A percentile compares a stretch with the other conserved stretches of the same genome.
Evolutionary conservation across 2,329 filamentous ascomycete species (phyloP).

Genomic region (Cadophora sp.): DNA sequence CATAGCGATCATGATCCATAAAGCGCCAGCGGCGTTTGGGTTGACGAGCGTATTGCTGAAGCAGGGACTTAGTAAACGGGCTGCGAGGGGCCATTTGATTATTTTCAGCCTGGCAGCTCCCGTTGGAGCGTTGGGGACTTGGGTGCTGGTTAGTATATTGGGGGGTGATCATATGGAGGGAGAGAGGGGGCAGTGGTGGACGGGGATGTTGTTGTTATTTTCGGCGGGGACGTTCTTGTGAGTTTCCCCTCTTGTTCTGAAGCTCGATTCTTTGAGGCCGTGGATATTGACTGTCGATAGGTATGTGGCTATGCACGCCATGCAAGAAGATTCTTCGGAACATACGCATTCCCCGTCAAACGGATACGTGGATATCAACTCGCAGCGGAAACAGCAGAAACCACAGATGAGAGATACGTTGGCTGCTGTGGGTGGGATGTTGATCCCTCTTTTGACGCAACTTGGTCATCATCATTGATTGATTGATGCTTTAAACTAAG

Average conservation of each 20-base stretch:
- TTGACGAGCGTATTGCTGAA: slow-evolving; percentile 89
- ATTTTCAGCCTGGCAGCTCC: slow-evolving; percentile 93
- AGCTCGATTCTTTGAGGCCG: not conserved
- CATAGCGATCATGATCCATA: slow-evolving; percentile 95
- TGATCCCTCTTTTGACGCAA: slow-evolving; percentile 78
- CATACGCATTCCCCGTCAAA: slow-evolving; percentile 55
- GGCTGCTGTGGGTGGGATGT: slow-evolving; percentile 76
- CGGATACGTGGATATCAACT: slow-evolving; percentile 58
- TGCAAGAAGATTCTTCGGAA: slow-evolving; percentile 77
- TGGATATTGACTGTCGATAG: slow-evolving; percentile 52
- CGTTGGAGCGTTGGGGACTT: slow-evolving; percentile 83
- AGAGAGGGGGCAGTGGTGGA: slow-evolving; percentile 77
- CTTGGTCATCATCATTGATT: slow-evolving; percentile 73
- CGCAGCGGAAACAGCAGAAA: slow-evolving; percentile 59
- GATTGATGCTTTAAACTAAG: too few species aligned
- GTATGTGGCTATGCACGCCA: slow-evolving; percentile 98
- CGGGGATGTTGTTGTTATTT: slow-evolving; percentile 91
- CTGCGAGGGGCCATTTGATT: slow-evolving; percentile 82
- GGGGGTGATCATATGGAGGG: slow-evolving; percentile 64
- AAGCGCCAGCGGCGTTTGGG: slow-evolving; percentile 94
- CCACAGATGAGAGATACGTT: slow-evolving; percentile 73
- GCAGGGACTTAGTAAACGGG: slow-evolving; percentile 87
- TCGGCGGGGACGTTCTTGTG: slow-evolving; percentile 95
- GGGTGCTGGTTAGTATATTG: slow-evolving; percentile 76
- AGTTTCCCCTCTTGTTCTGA: slow-evolving; percentile 48